Conservation (phyloP, 2,329 filamentous ascomycete species). For the Sarocladium kiliense region DNA sequence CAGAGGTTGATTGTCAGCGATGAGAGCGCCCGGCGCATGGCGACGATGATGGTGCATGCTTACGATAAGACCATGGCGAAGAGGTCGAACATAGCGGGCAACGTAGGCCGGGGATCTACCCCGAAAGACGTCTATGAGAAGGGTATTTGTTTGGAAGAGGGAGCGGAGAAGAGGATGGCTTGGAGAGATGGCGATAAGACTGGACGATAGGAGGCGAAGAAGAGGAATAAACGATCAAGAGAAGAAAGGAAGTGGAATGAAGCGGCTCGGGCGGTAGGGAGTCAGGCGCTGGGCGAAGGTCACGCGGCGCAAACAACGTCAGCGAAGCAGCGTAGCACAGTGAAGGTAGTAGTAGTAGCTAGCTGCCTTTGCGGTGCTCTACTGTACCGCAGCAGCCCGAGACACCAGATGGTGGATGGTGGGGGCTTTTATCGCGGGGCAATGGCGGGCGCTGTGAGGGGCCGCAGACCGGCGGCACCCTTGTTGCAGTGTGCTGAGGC, state of each 20-base stretch:
- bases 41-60: conserved; percentile 25
- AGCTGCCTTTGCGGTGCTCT: too few species aligned
- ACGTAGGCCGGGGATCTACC: conserved; percentile 3
- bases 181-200: background rate
- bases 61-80: conserved; percentile 75
- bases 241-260: background rate
- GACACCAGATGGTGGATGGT: background rate
- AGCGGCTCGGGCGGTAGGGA: conserved; percentile 2
- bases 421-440: background rate
- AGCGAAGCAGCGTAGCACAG: background rate
- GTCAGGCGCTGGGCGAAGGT: conserved; percentile 5
- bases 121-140: conserved; percentile 9
- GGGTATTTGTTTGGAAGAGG: background rate
- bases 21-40: conserved; percentile 15
- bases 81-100: conserved; percentile 64
- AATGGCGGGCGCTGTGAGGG: background rate
- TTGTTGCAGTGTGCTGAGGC: background rate
- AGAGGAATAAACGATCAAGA: background rate
- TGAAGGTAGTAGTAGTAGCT: too few species aligned
- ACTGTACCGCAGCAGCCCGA: background rate
- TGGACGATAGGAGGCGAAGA: background rate
- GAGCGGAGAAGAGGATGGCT: background rate
- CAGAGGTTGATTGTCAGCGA: conserved; percentile 13
- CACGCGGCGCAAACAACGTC: conserved; percentile 9
- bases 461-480: background rate